Evolutionary conservation across 306 rosid species (phyloP).

Genomic region (Prunus kanzakura): DNA sequence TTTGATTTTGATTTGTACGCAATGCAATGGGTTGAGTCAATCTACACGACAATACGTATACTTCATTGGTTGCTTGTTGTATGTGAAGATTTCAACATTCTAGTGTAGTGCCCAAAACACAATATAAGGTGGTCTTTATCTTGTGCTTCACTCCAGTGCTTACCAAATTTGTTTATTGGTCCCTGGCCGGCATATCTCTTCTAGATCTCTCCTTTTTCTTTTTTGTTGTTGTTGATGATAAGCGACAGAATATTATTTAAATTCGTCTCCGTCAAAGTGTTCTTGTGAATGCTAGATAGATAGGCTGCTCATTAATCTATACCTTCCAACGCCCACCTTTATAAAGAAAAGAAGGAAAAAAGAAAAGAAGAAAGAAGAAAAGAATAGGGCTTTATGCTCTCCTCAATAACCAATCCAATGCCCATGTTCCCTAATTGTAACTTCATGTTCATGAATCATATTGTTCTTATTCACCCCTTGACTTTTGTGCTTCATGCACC

Average conservation of each 20-base stretch:
- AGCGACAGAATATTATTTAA: background rate
- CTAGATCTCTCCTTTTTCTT: background rate
- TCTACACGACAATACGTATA: background rate
- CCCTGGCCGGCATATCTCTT: background rate
- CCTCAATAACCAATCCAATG: background rate
- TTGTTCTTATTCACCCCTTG: background rate
- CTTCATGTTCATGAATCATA: slow-evolving; percentile 1
- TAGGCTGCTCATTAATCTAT: background rate
- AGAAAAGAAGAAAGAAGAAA: too few species aligned
- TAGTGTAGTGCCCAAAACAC: background rate
- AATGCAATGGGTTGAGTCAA: background rate
- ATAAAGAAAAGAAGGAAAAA: background rate
- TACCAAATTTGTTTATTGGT: background rate
- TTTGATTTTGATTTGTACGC: too few species aligned
- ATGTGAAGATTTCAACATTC: background rate
- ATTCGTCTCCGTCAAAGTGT: background rate
- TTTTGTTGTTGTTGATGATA: too few species aligned
- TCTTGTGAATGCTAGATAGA: background rate
- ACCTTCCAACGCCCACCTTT: background rate
- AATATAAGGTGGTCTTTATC: background rate
- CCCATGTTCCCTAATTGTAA: background rate
- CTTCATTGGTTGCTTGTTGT: background rate
- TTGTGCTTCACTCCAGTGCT: background rate
- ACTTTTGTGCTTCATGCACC: background rate
- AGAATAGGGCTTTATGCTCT: background rate